Evolutionary conservation across 352 stramenopile species (phyloP).

Genomic region (Phytophthora uliginosa): DNA sequence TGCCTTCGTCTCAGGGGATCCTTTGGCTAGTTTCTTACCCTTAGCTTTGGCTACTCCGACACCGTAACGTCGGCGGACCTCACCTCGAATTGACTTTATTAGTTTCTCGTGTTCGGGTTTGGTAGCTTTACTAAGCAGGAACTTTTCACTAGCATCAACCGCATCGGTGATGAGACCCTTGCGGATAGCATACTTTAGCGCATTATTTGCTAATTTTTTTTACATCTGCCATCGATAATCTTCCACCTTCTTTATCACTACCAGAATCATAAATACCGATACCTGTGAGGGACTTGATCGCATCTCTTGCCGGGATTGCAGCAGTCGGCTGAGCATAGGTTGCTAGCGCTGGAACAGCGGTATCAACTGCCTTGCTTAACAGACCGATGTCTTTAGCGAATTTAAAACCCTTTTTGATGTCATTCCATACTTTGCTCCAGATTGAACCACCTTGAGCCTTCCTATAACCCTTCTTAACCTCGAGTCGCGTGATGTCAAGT

Average conservation of each 20-base stretch:
- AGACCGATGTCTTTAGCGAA: background rate
- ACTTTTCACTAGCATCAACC: background rate
- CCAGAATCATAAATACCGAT: background rate
- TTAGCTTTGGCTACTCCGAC: background rate
- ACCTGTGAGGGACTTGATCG: background rate
- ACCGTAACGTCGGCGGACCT: background rate
- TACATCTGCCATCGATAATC: background rate
- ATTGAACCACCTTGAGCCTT: background rate
- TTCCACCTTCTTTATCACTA: background rate
- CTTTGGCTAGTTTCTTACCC: background rate
- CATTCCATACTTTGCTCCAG: background rate
- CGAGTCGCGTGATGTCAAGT: slow-evolving; percentile 4
- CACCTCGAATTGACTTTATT: background rate
- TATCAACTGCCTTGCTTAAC: background rate
- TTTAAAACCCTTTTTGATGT: background rate
- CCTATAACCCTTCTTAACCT: slow-evolving; percentile 18
- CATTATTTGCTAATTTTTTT: background rate
- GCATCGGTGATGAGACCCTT: background rate
- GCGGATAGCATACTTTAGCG: background rate
- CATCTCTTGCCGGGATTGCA: background rate
- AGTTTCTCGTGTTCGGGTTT: background rate
- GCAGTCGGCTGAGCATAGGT: background rate
- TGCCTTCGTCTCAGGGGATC: no score
- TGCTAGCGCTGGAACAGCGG: background rate
- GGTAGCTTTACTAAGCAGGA: background rate